Evolutionary conservation across 2,329 filamentous ascomycete species (phyloP), one percentile per base, ranked within the genome.

Genomic region (Aspergillus pseudoviridinutans): DNA sequence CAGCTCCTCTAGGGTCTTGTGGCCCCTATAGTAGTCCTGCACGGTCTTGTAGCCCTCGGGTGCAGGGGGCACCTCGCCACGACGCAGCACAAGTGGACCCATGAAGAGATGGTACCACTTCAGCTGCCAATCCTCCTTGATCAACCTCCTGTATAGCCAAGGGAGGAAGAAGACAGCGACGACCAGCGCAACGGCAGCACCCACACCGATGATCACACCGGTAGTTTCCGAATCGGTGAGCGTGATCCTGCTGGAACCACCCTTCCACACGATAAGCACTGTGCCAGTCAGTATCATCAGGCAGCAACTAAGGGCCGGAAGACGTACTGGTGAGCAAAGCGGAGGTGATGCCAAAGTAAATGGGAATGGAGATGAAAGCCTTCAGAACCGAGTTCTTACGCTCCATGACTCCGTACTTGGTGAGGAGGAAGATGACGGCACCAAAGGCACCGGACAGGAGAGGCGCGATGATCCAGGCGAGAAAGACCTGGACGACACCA

Each of bases 231-330:
- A 44, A 5, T 32, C 49, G 2, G 49, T 60, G n/a, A 64, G 61
- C 4, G 38, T 41, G 50, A 64, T 64, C 49, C 58, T 53, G 49
- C 54, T 59, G 3, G 49, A 55, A 9, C 61, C 61, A 17, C 61
- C 61, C 56, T 64, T 64, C 61, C 61, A 64, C 10, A 64, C 61
- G 20, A 64, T 64, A n/a, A 64, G 58, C 61, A 64, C 60, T 62
- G 28, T 14, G 17, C 4, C 10, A 17, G 32, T 8, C 14, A 3
- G 6, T n/a, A 32, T 59, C 27, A 38, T 41, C 17, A n/a, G 49
- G 3, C 4, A 27, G 2, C 2, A 3, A 47, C 24, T 17, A 10
- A 8, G 28, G n/a, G n/a, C 9, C 7, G 4, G 3, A 32, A 2
- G n/a, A 55, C 60, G 3, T 53, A 62, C 60, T 61, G 0, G 61